Conservation (phyloP, 1,139 yeast species). For the Meyerozyma athensensis region DNA sequence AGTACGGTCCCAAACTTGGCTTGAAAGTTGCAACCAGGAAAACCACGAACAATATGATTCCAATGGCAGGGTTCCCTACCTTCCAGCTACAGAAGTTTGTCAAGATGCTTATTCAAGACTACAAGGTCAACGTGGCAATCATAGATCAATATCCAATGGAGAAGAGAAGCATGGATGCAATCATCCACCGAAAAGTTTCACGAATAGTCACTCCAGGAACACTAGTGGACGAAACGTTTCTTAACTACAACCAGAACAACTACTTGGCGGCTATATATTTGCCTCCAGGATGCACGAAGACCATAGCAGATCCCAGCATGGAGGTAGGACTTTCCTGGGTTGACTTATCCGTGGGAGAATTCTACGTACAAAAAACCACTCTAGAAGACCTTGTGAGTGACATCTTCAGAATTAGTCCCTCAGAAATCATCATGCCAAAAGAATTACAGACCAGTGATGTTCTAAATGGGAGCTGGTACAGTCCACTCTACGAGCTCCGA, state of each 20-base stretch:
- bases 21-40: constrained; percentile 41
- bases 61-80: constrained; percentile 92
- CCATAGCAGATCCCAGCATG: constrained; percentile 42
- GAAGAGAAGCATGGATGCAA: constrained; percentile 20
- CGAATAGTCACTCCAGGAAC: constrained; percentile 93
- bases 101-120: constrained; percentile 64
- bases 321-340: constrained; percentile 81
- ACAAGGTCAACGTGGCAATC: constrained; percentile 69
- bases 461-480: constrained; percentile 48
- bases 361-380: constrained; percentile 61
- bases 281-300: constrained; percentile 41
- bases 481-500: constrained; percentile 56
- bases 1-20: constrained; percentile 67
- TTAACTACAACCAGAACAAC: constrained; percentile 69
- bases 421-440: constrained; percentile 54
- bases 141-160: constrained; percentile 58
- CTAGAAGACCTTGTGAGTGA: constrained; percentile 53
- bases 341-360: constrained; percentile 80
- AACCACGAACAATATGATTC: constrained; percentile 46
- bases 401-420: constrained; percentile 60
- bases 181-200: constrained; percentile 64
- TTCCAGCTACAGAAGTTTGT: constrained; percentile 68
- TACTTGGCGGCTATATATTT: constrained; percentile 62
- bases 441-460: constrained; percentile 28
- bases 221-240: constrained; percentile 76